phyloP scores from a whole-genome alignment of 768 basidiomycete genomes.

The Infundibulicybe gibba region DNA sequence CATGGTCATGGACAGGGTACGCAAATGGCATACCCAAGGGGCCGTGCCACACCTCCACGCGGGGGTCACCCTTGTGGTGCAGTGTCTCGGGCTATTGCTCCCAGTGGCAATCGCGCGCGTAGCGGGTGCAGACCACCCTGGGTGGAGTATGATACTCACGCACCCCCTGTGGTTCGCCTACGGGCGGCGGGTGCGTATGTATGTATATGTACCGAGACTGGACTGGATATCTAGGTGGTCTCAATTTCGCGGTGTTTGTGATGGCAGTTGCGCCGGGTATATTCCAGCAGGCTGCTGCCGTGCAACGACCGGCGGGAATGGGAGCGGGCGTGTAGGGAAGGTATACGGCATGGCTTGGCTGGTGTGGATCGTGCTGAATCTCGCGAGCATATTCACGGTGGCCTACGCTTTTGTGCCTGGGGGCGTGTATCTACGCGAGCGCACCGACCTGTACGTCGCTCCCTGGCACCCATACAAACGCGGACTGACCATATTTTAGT shows the following conservation, averaged over 20 bases:
- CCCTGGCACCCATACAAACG: background rate
- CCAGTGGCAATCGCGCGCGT: conserved; percentile 26
- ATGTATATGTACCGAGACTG: conserved; percentile 64
- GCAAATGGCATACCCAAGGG: conserved; percentile 56
- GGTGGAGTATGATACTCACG: conserved; percentile 22
- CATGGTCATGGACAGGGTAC: conserved; percentile 92
- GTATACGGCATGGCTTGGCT: conserved; percentile 57
- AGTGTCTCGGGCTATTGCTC: conserved; percentile 52
- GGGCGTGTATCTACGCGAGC: conserved; percentile 69
- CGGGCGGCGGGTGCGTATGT: conserved; percentile 50
- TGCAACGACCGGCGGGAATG: too few species aligned
- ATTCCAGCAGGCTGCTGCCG: conserved; percentile 41
- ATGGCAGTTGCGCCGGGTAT: conserved; percentile 60
- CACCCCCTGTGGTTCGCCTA: conserved; percentile 52
- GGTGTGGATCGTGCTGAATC: conserved; percentile 56
- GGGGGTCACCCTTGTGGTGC: conserved; percentile 61
- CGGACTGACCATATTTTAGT: conserved; percentile 24
- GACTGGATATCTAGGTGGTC: conserved; percentile 66
- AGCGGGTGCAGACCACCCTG: background rate
- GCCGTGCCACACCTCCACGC: conserved; percentile 72
- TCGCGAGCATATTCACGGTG: conserved; percentile 78
- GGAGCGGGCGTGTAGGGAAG: conserved; percentile 34
- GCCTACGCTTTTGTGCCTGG: conserved; percentile 91
- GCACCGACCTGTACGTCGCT: conserved; percentile 62
- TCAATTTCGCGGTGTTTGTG: conserved; percentile 58